Evolutionary conservation across 345 rosid species (phyloP), one percentile per base, ranked within the genome.

Genomic region (Dipteronia dyeriana): DNA sequence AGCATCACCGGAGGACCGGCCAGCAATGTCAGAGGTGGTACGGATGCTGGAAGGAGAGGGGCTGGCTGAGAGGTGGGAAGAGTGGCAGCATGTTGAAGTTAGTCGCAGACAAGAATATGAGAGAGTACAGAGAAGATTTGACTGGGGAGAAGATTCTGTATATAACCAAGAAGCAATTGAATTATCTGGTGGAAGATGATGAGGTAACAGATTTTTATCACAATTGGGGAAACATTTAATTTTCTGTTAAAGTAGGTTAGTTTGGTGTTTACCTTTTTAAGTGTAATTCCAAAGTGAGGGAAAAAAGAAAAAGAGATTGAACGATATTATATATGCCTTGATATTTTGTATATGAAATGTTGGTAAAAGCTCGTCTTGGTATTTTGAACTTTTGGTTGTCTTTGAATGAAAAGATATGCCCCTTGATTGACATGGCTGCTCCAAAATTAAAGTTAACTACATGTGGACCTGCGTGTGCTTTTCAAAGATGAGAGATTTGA

Each of bases 21-120:
- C 97, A 1, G 84, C 88, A 9, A 96, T 94, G 98, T 92, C 98
- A 0, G 99, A 92, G 69, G 99, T 96, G 61, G 95, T 90, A 26
- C 75, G 97, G 86, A 94, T 96, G 99, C 85, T 96, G 71, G 99
- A 96, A 86, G 99, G 99, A 60, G 99, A 96, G 77, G 99, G 97
- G 62, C 83, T 94, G 26, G 98, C 98, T 0, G 97, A 96, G 87
- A 90, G 97, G 82, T 94, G 99, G 99, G 95, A 92, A 85, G 99
- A 92, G 80, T 96, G 99, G 99, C 97, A 92, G 89, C 82, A 90
- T 13, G 88, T 89, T 11, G 98, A 94, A 84, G 93, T 90, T 53
- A 90, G 84, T 13, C 91, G 95, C 22, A 86, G 97, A 77, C 95
- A 96, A 81, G 98, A 94, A 72, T 88, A 89, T 13, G 97, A 94